Conservation (phyloP, 306 rosid genomes). For the Quercus parvula region DNA sequence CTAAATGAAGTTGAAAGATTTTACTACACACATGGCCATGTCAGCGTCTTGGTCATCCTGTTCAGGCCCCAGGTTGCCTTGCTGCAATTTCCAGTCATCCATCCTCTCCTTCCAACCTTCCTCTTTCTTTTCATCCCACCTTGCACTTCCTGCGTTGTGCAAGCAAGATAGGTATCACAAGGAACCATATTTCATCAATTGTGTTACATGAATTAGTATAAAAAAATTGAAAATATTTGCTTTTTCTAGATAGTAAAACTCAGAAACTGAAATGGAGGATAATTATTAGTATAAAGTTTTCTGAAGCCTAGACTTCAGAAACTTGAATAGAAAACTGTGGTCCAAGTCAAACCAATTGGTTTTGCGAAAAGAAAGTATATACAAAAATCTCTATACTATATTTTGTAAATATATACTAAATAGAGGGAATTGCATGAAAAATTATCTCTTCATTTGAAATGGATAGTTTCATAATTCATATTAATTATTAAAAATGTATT, state of each 20-base stretch:
- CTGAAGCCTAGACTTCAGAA: neutral
- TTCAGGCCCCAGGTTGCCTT: constrained; percentile 78
- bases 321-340: neutral
- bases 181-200: neutral
- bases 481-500: neutral
- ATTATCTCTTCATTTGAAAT: neutral
- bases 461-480: neutral
- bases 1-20: constrained; percentile 1
- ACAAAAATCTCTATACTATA: too few species aligned
- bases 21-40: constrained; percentile 62
- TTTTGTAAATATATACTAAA: neutral
- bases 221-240: neutral
- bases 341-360: neutral
- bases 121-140: constrained; percentile 61
- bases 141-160: constrained; percentile 56
- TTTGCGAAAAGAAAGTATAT: neutral
- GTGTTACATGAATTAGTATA: neutral
- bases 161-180: neutral
- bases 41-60: constrained; percentile 71
- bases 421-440: neutral
- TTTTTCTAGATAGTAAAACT: neutral
- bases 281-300: neutral
- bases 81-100: constrained; percentile 83
- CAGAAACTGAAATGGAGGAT: neutral
- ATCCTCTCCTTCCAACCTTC: constrained; percentile 64